A percentile compares a stretch with the other conserved stretches of the same genome.
These are phyloP conservation scores for Lyophyllum shimeji DNA, from an alignment of 768 basidiomycete species.

Conservation along the genomic window DNA sequence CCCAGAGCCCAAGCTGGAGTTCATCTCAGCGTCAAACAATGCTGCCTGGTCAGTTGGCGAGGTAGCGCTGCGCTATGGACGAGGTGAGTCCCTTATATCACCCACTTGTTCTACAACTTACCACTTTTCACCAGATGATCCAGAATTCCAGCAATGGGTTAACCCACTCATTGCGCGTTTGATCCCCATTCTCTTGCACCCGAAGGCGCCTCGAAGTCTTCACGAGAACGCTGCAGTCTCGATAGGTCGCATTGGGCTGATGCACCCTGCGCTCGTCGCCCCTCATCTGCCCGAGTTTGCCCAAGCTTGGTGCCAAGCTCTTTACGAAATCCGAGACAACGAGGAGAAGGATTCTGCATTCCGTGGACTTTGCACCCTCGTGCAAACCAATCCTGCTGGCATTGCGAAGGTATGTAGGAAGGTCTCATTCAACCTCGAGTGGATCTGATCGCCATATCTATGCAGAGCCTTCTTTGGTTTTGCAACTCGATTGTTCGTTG, in stretches of 20 bases:
- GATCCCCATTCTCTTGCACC: slow-evolving; percentile 89
- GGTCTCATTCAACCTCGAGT: neutral
- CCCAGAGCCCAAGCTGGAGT: slow-evolving; percentile 90
- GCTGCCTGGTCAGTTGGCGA: slow-evolving; percentile 99
- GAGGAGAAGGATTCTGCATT: slow-evolving; percentile 99
- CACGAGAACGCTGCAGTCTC: slow-evolving; percentile 99
- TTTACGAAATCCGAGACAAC: slow-evolving; percentile 98
- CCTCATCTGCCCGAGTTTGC: slow-evolving; percentile 90
- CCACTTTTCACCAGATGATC: slow-evolving; percentile 51
- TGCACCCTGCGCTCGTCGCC: slow-evolving; percentile 87
- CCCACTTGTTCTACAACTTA: slow-evolving; percentile 5
- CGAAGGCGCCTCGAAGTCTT: slow-evolving; percentile 89
- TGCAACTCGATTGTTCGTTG: slow-evolving; percentile 97
- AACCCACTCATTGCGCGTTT: slow-evolving; percentile 82
- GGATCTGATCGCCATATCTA: slow-evolving; percentile 8
- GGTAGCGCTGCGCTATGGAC: slow-evolving; percentile 89
- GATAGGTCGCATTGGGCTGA: slow-evolving; percentile 92
- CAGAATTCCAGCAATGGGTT: slow-evolving; percentile 92
- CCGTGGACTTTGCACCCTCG: slow-evolving; percentile 93
- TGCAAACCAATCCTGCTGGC: slow-evolving; percentile 91
- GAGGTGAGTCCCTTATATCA: slow-evolving; percentile 42
- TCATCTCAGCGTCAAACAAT: slow-evolving; percentile 97
- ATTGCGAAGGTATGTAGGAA: slow-evolving; percentile 75
- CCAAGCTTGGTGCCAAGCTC: slow-evolving; percentile 93
- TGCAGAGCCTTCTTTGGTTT: slow-evolving; percentile 92